Conservation (phyloP, 306 rosid genomes). For the Trichosanthes cucumerina region DNA sequence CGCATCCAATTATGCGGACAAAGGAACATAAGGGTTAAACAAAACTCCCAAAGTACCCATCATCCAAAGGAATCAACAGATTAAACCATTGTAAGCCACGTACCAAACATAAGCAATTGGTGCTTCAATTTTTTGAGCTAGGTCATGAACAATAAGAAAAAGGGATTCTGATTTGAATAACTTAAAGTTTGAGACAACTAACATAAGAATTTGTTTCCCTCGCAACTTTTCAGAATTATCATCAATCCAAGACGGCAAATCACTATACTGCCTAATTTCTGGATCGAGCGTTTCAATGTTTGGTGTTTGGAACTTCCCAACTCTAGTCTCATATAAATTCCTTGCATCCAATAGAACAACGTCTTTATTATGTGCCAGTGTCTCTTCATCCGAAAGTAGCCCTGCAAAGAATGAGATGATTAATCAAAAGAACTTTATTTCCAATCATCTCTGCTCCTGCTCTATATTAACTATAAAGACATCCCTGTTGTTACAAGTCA, state of each 20-base stretch:
- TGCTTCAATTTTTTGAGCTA: not conserved
- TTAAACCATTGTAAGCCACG: not conserved
- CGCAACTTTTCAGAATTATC: constrained; percentile 46
- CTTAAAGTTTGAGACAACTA: constrained; percentile 12
- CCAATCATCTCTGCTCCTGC: not conserved
- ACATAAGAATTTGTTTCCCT: constrained; percentile 80
- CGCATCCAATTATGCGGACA: not conserved
- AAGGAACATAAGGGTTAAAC: not conserved
- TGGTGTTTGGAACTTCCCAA: constrained; percentile 72
- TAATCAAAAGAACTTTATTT: constrained; percentile 5
- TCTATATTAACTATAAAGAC: not conserved
- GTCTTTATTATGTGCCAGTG: constrained; percentile 11
- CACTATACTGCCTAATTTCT: constrained; percentile 76
- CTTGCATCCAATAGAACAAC: constrained; percentile 81
- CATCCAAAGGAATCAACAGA: not conserved
- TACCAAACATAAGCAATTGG: not conserved
- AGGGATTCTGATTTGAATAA: not conserved
- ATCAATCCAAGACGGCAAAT: constrained; percentile 83
- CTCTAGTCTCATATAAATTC: constrained; percentile 86
- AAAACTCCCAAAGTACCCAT: not conserved
- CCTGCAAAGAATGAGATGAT: constrained; percentile 16
- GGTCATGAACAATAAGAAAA: constrained; percentile 2
- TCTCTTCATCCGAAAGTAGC: constrained; percentile 28
- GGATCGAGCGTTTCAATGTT: constrained; percentile 73
- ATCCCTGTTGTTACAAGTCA: not conserved